Conservation (phyloP, 805 yeast species). For the Candida maesae region DNA sequence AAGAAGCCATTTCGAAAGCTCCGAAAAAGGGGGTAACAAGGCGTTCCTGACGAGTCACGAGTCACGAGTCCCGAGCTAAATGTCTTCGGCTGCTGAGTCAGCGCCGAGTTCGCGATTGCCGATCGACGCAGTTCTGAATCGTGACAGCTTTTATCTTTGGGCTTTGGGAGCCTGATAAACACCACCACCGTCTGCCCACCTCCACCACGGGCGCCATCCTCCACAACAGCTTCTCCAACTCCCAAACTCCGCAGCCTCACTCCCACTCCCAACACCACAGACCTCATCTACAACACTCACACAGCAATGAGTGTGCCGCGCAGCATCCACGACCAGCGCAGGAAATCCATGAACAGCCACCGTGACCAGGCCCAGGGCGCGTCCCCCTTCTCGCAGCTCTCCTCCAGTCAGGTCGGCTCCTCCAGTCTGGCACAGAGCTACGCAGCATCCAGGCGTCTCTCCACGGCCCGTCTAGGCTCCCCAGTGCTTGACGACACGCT, state of each 20-base stretch:
- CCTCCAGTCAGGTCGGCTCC: not conserved
- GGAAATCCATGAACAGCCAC: not conserved
- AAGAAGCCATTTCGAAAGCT: too few species aligned
- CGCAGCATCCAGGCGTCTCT: constrained; percentile 17
- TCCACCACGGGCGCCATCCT: too few species aligned
- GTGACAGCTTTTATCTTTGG: too few species aligned
- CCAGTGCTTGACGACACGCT: constrained; percentile 12
- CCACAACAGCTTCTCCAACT: not conserved
- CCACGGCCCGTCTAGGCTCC: constrained; percentile 19
- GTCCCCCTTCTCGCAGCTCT: not conserved
- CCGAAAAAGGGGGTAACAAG: too few species aligned
- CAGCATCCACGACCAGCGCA: not conserved
- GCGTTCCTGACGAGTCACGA: too few species aligned
- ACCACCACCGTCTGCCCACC: too few species aligned
- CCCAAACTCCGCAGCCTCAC: not conserved
- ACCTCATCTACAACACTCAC: not conserved
- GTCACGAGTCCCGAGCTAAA: too few species aligned
- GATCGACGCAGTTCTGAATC: too few species aligned
- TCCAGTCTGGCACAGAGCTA: constrained; percentile 1
- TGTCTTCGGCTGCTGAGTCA: too few species aligned
- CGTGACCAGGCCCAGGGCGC: too few species aligned
- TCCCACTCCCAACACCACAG: not conserved
- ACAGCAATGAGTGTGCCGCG: not conserved
- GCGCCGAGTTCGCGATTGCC: too few species aligned
- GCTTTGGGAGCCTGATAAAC: too few species aligned